Base-by-base conservation (phyloP, 257 asterid genomes). In the Nicotiana tabacum region DNA sequence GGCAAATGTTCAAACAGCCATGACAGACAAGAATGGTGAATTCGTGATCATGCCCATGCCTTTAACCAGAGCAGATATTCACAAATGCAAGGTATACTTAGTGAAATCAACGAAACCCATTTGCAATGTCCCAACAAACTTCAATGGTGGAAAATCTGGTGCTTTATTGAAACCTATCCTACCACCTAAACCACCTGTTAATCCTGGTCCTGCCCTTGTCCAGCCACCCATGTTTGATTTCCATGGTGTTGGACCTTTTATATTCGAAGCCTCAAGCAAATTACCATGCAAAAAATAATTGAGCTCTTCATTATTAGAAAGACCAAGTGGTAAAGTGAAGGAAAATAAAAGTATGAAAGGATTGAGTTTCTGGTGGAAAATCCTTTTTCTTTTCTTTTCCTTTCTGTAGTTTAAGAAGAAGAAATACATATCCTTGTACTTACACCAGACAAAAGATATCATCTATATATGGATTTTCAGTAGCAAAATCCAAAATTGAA, bases 171-270 rank as follows among this genome's bases (percentile, higher is more conserved):
- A 51, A 37, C 88, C 90, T 2, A n/a, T 82, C 15, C 58, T 21
- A 18, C 32, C 30, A 66, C 77, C 85, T 11, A 82, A 76, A 60
- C 84, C 85, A 15, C 83, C 85, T 1, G n/a, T 48, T 4, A 53
- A 55, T 11, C 84, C 84, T 10, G 7, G 7, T 57, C 78, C 39
- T 43, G 72, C 21, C 43, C 74, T 12, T 12, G 21, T 64, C 2
- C n/a, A 64, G 29, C 68, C 66, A 15, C 33, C 66, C 33, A 18
- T 69, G 4, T 83, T 76, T 27, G 65, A 69, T 12, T 88, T 86
- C 53, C 82, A 61, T 86, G 87, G 66, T 24, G 92, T 89, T 53
- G 92, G 91, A 39, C 93, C 92, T 3, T 89, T 89, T 66, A 88
- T 90, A 21, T 90, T 81, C 29, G 88, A 86, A 82, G 84, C 93